phyloP scores from a whole-genome alignment of 495 filamentous ascomycete species.

The Pyrenula massariospora region DNA sequence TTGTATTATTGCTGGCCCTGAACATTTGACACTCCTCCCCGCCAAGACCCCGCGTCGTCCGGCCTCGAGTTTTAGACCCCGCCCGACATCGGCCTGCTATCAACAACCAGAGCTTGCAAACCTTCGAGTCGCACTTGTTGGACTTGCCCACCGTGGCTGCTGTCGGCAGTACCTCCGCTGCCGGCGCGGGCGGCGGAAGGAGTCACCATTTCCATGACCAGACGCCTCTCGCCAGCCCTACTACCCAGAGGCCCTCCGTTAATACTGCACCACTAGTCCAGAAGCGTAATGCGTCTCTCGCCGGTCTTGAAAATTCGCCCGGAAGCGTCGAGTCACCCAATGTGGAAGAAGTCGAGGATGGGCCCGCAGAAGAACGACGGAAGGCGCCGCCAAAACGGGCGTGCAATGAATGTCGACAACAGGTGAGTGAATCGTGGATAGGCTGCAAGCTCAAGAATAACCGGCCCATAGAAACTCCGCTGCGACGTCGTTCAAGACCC shows the following conservation, averaged over 20 bases:
- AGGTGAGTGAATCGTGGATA: conserved; percentile 38
- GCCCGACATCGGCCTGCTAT: neutral
- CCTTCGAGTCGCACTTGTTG: neutral
- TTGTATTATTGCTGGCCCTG: too few species aligned
- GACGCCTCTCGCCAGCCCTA: neutral
- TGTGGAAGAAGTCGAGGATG: conserved; percentile 49
- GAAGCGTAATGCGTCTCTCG: conserved; percentile 33
- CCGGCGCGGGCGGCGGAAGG: neutral
- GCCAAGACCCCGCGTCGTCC: neutral
- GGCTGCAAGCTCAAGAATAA: neutral
- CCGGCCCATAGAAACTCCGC: conserved; percentile 42
- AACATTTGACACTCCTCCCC: too few species aligned
- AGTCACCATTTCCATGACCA: neutral
- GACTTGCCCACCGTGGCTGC: neutral
- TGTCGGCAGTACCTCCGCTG: neutral
- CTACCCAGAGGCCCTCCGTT: neutral
- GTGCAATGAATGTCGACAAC: conserved; percentile 91
- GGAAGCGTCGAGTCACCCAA: conserved; percentile 35
- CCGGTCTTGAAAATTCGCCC: conserved; percentile 53
- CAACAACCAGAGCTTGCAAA: neutral
- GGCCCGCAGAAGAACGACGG: conserved; percentile 47
- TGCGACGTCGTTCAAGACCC: conserved; percentile 87
- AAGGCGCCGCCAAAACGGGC: conserved; percentile 73
- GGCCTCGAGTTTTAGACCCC: neutral
- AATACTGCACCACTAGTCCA: conserved; percentile 4